A percentile compares a stretch with the other conserved stretches of the same genome.
Conservation (phyloP, 352 stramenopile species). For the Globisporangium barbulae region DNA sequence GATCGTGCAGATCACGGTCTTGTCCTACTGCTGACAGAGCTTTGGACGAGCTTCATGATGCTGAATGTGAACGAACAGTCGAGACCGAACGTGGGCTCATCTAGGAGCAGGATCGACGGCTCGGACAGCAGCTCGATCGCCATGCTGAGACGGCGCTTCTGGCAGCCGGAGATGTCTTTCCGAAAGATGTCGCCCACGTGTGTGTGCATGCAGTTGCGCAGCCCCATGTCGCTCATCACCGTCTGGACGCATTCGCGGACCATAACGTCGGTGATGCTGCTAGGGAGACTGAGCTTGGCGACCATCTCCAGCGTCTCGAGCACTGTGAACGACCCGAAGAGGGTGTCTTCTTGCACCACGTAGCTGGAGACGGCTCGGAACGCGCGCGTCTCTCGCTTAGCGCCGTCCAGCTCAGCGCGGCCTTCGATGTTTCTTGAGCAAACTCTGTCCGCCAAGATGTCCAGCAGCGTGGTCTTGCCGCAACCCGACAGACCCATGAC, state of each 20-base stretch:
- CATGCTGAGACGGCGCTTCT: conserved; percentile 91
- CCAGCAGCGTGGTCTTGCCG: conserved; percentile 64
- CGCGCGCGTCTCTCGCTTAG: conserved; percentile 26
- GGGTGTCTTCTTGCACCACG: conserved; percentile 54
- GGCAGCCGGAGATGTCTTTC: conserved; percentile 82
- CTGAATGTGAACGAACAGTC: conserved; percentile 87
- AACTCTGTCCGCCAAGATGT: conserved; percentile 56
- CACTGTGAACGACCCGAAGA: conserved; percentile 36
- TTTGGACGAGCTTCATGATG: conserved; percentile 79
- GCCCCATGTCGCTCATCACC: conserved; percentile 68
- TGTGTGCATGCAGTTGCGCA: conserved; percentile 50
- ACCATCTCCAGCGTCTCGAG: conserved; percentile 65
- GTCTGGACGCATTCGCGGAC: conserved; percentile 38
- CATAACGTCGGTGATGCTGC: conserved; percentile 38
- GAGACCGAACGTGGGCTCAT: conserved; percentile 92
- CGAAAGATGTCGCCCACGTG: conserved; percentile 82
- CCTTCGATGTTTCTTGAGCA: conserved; percentile 41
- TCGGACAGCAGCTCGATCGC: conserved; percentile 92
- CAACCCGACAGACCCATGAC: conserved; percentile 63
- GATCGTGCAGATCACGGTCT: conserved; percentile 81
- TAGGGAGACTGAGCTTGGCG: conserved; percentile 47
- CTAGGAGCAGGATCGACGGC: conserved; percentile 93
- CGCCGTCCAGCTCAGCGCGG: conserved; percentile 49
- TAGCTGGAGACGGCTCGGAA: conserved; percentile 62
- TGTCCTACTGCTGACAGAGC: conserved; percentile 38